Evolutionary conservation across 352 stramenopile species (phyloP).

Genomic region (Sclerospora graminicola): DNA sequence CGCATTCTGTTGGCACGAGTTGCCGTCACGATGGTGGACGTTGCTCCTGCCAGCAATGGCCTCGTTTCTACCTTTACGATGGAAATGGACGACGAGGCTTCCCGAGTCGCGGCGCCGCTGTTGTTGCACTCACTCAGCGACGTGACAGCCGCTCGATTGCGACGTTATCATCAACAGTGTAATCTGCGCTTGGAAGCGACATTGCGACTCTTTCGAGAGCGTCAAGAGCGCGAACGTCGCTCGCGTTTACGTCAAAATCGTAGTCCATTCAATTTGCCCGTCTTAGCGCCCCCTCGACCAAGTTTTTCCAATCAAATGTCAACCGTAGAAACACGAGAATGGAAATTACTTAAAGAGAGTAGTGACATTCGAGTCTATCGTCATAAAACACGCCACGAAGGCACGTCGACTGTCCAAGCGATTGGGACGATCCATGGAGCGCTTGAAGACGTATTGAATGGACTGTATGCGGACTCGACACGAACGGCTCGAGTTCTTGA

Average conservation of each 20-base stretch:
- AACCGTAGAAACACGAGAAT: constrained; percentile 21
- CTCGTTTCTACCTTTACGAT: constrained; percentile 22
- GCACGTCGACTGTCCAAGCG: constrained; percentile 43
- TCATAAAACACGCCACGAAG: constrained; percentile 27
- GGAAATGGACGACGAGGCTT: constrained; percentile 25
- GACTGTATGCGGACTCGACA: constrained; percentile 64
- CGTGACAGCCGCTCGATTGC: constrained; percentile 30
- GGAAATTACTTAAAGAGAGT: constrained; percentile 57
- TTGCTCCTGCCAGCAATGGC: constrained; percentile 12
- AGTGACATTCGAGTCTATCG: constrained; percentile 56
- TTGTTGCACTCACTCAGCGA: constrained; percentile 18
- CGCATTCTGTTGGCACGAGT: no score
- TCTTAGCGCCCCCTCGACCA: constrained; percentile 1
- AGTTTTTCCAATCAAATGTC: neutral
- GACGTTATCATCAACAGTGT: constrained; percentile 39
- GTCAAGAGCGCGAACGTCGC: constrained; percentile 28
- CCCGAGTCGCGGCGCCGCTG: constrained; percentile 1
- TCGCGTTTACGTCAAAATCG: constrained; percentile 7
- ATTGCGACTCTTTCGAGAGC: constrained; percentile 33
- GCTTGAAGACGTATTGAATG: constrained; percentile 65
- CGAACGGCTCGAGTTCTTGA: constrained; percentile 53
- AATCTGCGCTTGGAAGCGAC: constrained; percentile 31
- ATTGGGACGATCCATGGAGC: constrained; percentile 49
- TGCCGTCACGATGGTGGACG: constrained; percentile 8
- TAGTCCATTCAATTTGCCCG: constrained; percentile 5